A percentile compares a stretch with the other conserved stretches of the same genome.
These are phyloP conservation scores for Solanum rostratum DNA, from an alignment of 257 asterid genomes.

Conservation along the genomic window DNA sequence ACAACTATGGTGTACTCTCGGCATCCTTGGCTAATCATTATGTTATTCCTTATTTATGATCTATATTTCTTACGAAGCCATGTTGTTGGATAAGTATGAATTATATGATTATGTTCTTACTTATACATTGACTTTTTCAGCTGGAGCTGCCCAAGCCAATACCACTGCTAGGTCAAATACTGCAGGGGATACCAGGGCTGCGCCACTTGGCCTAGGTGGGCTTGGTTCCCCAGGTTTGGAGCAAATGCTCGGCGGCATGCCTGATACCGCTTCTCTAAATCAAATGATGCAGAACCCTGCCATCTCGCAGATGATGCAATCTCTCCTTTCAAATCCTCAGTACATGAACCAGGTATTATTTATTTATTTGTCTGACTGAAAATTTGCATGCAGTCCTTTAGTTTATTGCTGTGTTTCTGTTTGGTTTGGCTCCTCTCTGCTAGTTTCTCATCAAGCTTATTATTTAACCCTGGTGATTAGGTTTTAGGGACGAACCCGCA, in stretches of 20 bases:
- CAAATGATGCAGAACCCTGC: slow-evolving; percentile 53
- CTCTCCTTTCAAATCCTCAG: slow-evolving; percentile 43
- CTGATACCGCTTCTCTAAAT: slow-evolving; percentile 28
- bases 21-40: background rate
- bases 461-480: slow-evolving; percentile 5
- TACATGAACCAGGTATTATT: slow-evolving; percentile 43
- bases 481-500: slow-evolving; percentile 34
- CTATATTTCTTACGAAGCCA: background rate
- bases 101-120: background rate
- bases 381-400: background rate
- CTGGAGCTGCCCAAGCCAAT: slow-evolving; percentile 30
- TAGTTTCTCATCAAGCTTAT: background rate
- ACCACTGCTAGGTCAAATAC: slow-evolving; percentile 21
- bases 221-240: slow-evolving; percentile 26
- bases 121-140: slow-evolving; percentile 13
- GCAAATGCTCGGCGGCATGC: slow-evolving; percentile 30
- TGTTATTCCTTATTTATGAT: background rate
- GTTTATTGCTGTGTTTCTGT: background rate
- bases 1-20: background rate
- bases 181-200: slow-evolving; percentile 19
- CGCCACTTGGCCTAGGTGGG: slow-evolving; percentile 29
- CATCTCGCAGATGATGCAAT: slow-evolving; percentile 35
- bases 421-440: background rate
- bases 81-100: background rate
- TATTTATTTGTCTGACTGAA: background rate